phyloP scores from a whole-genome alignment of 495 filamentous ascomycete species.

The Aspergillus nidulans region DNA sequence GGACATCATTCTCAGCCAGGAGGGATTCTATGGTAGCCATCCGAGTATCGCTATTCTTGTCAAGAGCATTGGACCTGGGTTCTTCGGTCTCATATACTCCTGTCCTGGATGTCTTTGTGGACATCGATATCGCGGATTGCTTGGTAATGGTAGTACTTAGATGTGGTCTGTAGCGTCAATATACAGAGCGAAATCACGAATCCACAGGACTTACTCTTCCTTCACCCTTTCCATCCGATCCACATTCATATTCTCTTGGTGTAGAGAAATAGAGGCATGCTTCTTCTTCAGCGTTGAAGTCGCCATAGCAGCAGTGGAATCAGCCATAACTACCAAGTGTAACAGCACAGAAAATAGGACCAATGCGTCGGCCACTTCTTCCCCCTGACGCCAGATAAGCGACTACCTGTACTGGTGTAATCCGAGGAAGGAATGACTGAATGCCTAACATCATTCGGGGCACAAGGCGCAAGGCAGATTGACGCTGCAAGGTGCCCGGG shows the following conservation, averaged over 20 bases:
- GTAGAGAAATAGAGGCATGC: neutral
- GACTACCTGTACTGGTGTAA: no score
- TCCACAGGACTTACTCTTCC: neutral
- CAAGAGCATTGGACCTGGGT: no score
- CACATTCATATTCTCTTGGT: neutral
- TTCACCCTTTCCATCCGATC: neutral
- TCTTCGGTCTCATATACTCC: no score
- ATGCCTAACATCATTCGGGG: neutral
- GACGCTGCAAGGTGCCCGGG: neutral
- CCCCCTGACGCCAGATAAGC: no score
- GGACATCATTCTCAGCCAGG: neutral
- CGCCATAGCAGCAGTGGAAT: neutral
- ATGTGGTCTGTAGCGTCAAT: no score
- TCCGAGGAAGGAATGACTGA: no score
- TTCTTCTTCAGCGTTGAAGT: neutral
- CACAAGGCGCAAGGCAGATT: constrained; percentile 1
- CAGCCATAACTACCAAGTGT: neutral
- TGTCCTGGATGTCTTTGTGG: no score
- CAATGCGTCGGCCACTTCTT: neutral
- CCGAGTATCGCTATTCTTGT: no score
- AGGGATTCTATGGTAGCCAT: neutral
- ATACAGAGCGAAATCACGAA: no score
- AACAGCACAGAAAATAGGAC: neutral
- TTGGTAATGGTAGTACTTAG: no score
- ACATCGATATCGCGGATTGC: neutral